Conservation (phyloP, 106 monocot species). For the Ottelia alismoides region DNA sequence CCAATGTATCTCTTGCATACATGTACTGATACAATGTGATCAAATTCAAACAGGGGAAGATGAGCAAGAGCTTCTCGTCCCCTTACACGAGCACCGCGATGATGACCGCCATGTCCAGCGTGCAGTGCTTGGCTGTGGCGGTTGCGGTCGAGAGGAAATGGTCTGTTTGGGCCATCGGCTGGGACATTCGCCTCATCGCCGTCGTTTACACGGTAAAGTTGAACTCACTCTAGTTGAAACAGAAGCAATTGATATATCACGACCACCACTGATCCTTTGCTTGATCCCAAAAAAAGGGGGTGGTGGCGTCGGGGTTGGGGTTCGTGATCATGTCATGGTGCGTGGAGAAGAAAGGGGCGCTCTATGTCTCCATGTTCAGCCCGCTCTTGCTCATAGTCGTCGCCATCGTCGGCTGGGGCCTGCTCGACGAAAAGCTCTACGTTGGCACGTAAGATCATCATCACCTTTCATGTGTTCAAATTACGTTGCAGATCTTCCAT, state of each 20-base stretch:
- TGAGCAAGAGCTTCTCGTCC: too few relatives aligned
- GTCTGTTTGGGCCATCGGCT: slow-evolving; percentile 49
- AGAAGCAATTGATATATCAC: background rate
- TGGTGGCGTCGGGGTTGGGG: slow-evolving; percentile 47
- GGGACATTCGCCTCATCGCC: slow-evolving; percentile 50
- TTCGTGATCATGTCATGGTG: slow-evolving; percentile 63
- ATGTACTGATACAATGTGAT: too few relatives aligned
- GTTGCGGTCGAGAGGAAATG: slow-evolving; percentile 19
- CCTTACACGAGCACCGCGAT: too few relatives aligned
- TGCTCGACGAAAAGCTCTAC: slow-evolving; percentile 64
- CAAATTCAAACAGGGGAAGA: too few relatives aligned
- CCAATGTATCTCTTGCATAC: too few relatives aligned
- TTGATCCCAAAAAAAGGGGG: slow-evolving; percentile 28
- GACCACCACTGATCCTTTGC: too few relatives aligned
- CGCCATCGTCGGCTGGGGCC: slow-evolving; percentile 62
- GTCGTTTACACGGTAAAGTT: slow-evolving; percentile 43
- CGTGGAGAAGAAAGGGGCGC: slow-evolving; percentile 50
- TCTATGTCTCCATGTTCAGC: slow-evolving; percentile 78
- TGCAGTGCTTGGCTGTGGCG: slow-evolving; percentile 38
- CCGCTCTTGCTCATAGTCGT: slow-evolving; percentile 64
- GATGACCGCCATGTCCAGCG: too few relatives aligned
- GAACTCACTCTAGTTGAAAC: background rate
- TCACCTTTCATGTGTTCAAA: background rate
- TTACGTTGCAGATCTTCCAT: background rate
- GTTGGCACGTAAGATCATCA: slow-evolving; percentile 51